A percentile compares a stretch with the other conserved stretches of the same genome.
Conservation (phyloP, 179 eudicot genomes). For the Amaranthus tricolor region DNA sequence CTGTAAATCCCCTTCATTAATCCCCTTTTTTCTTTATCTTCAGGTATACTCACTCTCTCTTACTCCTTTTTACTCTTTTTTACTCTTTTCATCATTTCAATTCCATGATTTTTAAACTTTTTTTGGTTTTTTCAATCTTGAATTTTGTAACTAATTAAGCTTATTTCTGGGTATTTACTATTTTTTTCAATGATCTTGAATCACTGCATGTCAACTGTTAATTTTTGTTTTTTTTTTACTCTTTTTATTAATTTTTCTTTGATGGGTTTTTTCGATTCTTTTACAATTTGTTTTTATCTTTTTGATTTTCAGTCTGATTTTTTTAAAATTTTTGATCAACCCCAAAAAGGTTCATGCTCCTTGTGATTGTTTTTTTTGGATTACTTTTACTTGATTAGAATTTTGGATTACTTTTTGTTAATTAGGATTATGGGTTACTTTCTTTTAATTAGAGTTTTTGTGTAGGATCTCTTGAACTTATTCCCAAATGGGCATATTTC, state of each 20-base stretch:
- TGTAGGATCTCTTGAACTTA: slow-evolving; percentile 9
- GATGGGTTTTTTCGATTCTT: not conserved
- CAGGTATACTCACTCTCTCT: slow-evolving; percentile 6
- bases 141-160: not conserved
- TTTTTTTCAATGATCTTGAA: not conserved
- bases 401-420: no score
- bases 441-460: not conserved
- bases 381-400: not conserved
- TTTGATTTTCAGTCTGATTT: not conserved
- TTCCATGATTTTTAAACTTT: not conserved
- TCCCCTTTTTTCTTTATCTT: slow-evolving; percentile 3
- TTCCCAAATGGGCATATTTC: slow-evolving; percentile 1
- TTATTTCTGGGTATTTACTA: not conserved
- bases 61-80: not conserved
- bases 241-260: not conserved
- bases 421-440: no score
- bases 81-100: not conserved
- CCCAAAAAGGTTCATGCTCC: slow-evolving; percentile 15
- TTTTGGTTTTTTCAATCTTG: not conserved
- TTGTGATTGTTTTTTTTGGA: not conserved
- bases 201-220: slow-evolving; percentile 7
- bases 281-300: not conserved
- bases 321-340: slow-evolving; percentile 1
- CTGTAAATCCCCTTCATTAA: not conserved
- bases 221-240: not conserved